These are phyloP conservation scores for Leptographium radiaticola DNA, from an alignment of 2,329 filamentous ascomycete genomes.

Conservation along the genomic window DNA sequence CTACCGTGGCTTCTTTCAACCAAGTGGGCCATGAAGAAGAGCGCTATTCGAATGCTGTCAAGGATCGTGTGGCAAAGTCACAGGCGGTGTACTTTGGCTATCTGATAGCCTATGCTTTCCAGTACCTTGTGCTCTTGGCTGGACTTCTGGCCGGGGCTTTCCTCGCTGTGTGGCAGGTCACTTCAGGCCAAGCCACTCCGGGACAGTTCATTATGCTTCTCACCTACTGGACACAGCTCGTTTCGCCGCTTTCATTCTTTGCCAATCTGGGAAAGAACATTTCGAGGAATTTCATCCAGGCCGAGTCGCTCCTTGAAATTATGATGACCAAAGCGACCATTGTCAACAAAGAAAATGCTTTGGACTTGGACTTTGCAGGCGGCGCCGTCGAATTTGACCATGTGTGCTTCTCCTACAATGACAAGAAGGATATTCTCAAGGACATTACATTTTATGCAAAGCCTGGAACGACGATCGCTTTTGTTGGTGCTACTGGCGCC, in stretches of 20 bases:
- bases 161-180: slow-evolving; percentile 52
- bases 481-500: slow-evolving; percentile 47
- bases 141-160: slow-evolving; percentile 54
- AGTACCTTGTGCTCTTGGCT: slow-evolving; percentile 51
- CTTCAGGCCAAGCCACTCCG: slow-evolving; percentile 42
- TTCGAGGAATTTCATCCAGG: slow-evolving; percentile 42
- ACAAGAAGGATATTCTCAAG: slow-evolving; percentile 43
- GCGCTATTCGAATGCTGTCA: slow-evolving; percentile 38
- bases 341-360: slow-evolving; percentile 35
- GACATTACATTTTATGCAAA: slow-evolving; percentile 36
- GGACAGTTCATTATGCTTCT: slow-evolving; percentile 60
- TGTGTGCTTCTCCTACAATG: slow-evolving; percentile 47
- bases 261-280: slow-evolving; percentile 41
- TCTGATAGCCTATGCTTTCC: slow-evolving; percentile 38
- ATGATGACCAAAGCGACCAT: slow-evolving; percentile 45
- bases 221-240: slow-evolving; percentile 63
- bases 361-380: slow-evolving; percentile 34
- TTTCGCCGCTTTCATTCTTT: slow-evolving; percentile 59
- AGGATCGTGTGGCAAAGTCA: slow-evolving; percentile 22
- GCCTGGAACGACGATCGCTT: slow-evolving; percentile 41
- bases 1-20: slow-evolving; percentile 47
- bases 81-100: slow-evolving; percentile 30
- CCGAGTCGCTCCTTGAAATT: slow-evolving; percentile 43
- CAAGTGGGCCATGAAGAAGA: slow-evolving; percentile 43
- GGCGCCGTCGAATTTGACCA: slow-evolving; percentile 41